These are phyloP conservation scores for Phytopythium montanum DNA, from an alignment of 352 stramenopile genomes.

Conservation along the genomic window DNA sequence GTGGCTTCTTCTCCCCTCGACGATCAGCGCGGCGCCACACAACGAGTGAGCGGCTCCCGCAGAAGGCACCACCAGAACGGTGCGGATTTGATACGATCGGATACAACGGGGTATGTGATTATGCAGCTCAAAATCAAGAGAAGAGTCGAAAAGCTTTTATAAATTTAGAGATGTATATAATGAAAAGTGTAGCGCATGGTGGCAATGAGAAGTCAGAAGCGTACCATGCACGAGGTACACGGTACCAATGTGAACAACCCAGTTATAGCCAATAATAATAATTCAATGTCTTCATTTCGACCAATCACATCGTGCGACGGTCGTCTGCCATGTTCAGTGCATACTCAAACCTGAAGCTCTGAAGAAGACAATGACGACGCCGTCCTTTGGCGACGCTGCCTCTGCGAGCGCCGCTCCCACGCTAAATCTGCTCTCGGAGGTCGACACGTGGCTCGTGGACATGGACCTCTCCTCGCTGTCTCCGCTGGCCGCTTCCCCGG, in stretches of 20 bases:
- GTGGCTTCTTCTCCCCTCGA: slow-evolving; percentile 3
- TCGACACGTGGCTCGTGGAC: not conserved
- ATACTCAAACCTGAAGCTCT: too few relatives aligned
- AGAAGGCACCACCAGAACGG: not conserved
- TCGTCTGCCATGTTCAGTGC: too few relatives aligned
- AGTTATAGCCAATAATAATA: not conserved
- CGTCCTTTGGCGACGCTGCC: not conserved
- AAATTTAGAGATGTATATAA: not conserved
- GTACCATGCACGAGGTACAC: not conserved
- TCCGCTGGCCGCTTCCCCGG: not conserved
- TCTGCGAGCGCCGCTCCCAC: not conserved
- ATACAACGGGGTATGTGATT: not conserved
- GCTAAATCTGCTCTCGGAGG: not conserved
- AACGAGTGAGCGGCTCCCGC: slow-evolving; percentile 12
- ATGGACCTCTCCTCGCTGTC: not conserved
- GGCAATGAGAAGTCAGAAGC: not conserved
- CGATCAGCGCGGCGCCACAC: slow-evolving; percentile 14
- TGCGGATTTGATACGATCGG: not conserved
- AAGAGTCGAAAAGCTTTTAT: not conserved
- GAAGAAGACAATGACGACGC: too few relatives aligned
- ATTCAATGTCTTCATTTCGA: too few relatives aligned
- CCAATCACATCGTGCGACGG: too few relatives aligned
- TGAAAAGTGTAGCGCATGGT: not conserved
- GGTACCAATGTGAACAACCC: not conserved
- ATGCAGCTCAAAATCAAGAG: not conserved